Evolutionary conservation across 2,329 filamentous ascomycete genomes (phyloP), one percentile per base, ranked within the genome.

Genomic region (Pseudonectria foliicola): DNA sequence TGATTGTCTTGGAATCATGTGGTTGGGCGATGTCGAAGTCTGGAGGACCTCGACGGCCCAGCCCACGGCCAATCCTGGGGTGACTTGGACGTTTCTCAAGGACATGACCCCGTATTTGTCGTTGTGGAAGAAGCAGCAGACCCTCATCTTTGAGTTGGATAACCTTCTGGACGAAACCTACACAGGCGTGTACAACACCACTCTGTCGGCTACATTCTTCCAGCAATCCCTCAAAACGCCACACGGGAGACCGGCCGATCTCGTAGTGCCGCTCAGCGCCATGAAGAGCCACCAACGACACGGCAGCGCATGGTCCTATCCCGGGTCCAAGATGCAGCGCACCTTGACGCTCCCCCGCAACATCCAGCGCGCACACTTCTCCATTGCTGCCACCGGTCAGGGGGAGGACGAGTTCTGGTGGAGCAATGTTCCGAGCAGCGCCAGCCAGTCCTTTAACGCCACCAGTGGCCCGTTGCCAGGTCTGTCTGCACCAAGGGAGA

Each of bases 11-110:
- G 86, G 77, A 4, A 59, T 82, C 23, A 80, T 92, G 71, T 92
- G 81, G 49, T 67, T 92, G 25, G 77, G 77, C 27, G 82, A 90
- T 55, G 77, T 75, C 8, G 85, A 93, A 55, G 71, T 93, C n/a
- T 92, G 83, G 68, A 71, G 85, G 15, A 89, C 85, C 2, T 88
- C 84, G 5, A 93, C 86, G 1, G 83, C 85, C 4, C 83, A 93
- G 61, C 85, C 86, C 2, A 85, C 77, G 0, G 45, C 50, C 4
- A 49, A 63, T 4, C 70, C 70, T 14, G 85, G 85, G 6, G 88
- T 92, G 42, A 63, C 71, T 29, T 90, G 83, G 82, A 78, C 73
- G 1, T 87, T 85, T 53, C 64, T 80, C 35, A 92, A 90, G 58
- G 85, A 93, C 54, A 78, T 88, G 75, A 84, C 81, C 2, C 69